Base-by-base conservation (phyloP, 1,139 yeast genomes). In the Yamadazyma friedrichii region DNA sequence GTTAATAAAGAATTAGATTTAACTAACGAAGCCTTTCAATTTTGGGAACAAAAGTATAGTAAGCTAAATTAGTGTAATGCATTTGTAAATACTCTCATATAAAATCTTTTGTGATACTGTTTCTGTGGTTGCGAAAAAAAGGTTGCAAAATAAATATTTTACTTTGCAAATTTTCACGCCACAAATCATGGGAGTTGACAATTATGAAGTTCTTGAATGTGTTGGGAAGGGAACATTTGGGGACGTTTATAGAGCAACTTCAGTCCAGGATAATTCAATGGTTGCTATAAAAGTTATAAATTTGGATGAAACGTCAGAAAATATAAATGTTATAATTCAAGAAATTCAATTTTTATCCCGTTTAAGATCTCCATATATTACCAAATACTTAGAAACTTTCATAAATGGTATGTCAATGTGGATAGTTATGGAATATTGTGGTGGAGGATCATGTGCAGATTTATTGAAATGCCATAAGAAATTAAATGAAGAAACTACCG, bases 341-440 rank as follows among this genome's bases (percentile, higher is more conserved):
- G 97, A 89, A 53, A 84, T 88, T 40, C 81, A 78, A 43, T 79
- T 88, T 48, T 65, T 89, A 31, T 79, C 88, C 12, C 78, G 79
- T 40, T 63, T 88, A 46, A 70, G 73, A 43, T 78, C 84, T n/a
- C 77, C 77, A 0, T 75, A 76, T 54, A 80, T 88, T 38, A 85
- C 91, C 11, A 68, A 59, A 44, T 86, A 87, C 60, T 70, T 66
- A 50, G 82, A 80, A 38, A 81, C 95, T 0, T 78, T 81, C 54
- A 62, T 82, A 9, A 67, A 70, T 39, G 87, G 78, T 41, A 78
- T 78, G 32, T 76, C 79, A 16, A 78, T 89, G 82, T 88, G 91
- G 82, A 86, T 89, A 39, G 84, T 86, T 4, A 87, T 89, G 96
- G 97, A 89, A 58, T 87, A 77, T 57, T 89, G 97, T 62, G 95